Base-by-base conservation (phyloP, 345 rosid genomes). In the Gossypium thurberi region DNA sequence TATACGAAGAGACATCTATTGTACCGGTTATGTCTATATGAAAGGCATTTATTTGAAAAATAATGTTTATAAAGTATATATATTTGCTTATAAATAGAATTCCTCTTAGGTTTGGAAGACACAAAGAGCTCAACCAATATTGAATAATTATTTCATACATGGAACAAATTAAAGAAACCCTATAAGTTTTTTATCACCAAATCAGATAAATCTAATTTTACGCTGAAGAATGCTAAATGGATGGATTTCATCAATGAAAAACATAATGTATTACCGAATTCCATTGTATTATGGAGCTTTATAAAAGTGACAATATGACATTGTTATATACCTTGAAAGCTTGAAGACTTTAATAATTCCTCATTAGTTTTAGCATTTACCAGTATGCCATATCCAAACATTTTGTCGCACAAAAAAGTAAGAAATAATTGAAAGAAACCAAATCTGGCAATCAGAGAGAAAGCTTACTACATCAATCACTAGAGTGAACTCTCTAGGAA, bases 371-470 rank as follows among this genome's bases (percentile, higher is more conserved):
- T 12, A 46, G 15, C 13, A 1, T 46, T 46, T 46, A 46, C 50
- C 1, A 33, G 0, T 10, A 46, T 46, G 13, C 50, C 50, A 46
- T 46, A 46, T 46, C 12, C 2, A 11, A 11, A 46, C 4, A 46
- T 46, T 23, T 18, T 61, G 42, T 57, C 1, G 40, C 42, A 42
- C 6, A 12, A 14, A 40, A 51, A 20, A 68, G 15, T 6, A 12
- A 3, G 44, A 33, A 33, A 63, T 18, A 43, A 33, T 37, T 50
- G 44, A 70, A 64, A 40, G 69, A 62, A 71, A 65, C 7, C 70
- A 14, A 3, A 90, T 90, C 92, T 94, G 97, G 80, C 97, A 97
- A 73, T 87, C 88, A 28, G 97, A 94, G 75, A 94, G 97, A 79
- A 94, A 90, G 18, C 90, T 93, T 10, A 96, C 93, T 3, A 86